phyloP scores from a whole-genome alignment of 2,329 filamentous ascomycete species.

The Davidsoniella neocaledoniae region DNA sequence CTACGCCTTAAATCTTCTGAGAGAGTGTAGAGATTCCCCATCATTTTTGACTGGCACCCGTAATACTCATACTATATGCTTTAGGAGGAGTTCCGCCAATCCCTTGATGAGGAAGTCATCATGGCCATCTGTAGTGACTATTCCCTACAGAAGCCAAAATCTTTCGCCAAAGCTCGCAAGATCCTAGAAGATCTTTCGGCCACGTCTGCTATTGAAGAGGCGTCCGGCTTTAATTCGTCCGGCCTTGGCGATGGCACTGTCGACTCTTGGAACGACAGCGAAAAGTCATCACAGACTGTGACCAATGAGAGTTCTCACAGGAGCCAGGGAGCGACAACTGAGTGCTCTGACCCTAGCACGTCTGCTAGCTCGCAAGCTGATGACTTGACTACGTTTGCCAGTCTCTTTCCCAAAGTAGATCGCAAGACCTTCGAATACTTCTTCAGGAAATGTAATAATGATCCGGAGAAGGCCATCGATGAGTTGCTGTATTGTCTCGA shows the following conservation, averaged over 20 bases:
- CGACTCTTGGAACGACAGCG: constrained; percentile 11
- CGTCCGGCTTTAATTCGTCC: constrained; percentile 61
- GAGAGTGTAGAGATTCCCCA: no score
- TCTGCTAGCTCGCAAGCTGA: neutral
- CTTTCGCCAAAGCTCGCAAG: constrained; percentile 34
- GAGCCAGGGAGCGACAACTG: constrained; percentile 7
- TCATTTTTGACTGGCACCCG: no score
- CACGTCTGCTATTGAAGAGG: constrained; percentile 48
- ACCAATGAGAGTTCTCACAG: constrained; percentile 4
- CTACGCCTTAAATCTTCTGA: no score
- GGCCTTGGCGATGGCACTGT: constrained; percentile 24
- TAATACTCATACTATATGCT: neutral
- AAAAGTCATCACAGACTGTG: constrained; percentile 3
- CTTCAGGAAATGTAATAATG: constrained; percentile 1
- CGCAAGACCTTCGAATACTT: constrained; percentile 3
- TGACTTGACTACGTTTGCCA: constrained; percentile 6
- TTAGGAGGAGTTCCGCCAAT: constrained; percentile 54
- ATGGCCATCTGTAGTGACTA: constrained; percentile 61
- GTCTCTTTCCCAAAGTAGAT: constrained; percentile 7
- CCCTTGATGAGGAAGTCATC: constrained; percentile 62
- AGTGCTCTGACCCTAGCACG: constrained; percentile 8
- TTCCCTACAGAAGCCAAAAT: constrained; percentile 38
- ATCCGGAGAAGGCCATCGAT: constrained; percentile 44
- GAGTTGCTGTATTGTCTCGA: constrained; percentile 65
- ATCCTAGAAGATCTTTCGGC: constrained; percentile 49